Evolutionary conservation across 495 filamentous ascomycete species (phyloP).

Genomic region (Lasiosphaeris hirsuta): DNA sequence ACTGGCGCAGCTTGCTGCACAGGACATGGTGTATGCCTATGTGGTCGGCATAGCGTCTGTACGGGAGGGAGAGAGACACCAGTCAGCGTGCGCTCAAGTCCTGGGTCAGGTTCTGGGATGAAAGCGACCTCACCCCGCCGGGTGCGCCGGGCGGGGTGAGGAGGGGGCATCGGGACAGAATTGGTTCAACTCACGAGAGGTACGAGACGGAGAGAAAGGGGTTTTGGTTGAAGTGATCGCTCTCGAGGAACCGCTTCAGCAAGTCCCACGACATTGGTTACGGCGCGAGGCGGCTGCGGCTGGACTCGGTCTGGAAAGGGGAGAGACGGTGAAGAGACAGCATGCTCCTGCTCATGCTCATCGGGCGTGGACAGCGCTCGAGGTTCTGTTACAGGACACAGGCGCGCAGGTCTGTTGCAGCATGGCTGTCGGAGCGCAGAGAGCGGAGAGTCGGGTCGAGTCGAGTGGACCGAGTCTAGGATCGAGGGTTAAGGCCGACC

Average conservation of each 20-base stretch:
- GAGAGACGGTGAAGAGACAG: constrained; percentile 21
- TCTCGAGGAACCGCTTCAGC: constrained; percentile 74
- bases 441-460: not conserved
- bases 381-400: not conserved
- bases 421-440: constrained; percentile 19
- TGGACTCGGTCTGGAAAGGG: constrained; percentile 19
- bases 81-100: constrained; percentile 7
- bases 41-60: constrained; percentile 74
- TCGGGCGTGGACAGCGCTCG: not conserved
- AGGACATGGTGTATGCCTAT: constrained; percentile 78
- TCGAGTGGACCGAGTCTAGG: not conserved
- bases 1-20: constrained; percentile 75
- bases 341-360: constrained; percentile 23
- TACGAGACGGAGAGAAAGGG: constrained; percentile 76
- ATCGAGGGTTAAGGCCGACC: not conserved
- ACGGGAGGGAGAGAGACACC: constrained; percentile 7
- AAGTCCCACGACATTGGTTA: constrained; percentile 56
- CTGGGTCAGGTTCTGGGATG: no score
- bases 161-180: not conserved
- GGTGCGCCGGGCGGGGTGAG: constrained; percentile 7
- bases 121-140: no score
- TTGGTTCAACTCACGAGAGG: constrained; percentile 57
- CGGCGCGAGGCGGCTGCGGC: constrained; percentile 19
- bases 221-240: constrained; percentile 78
- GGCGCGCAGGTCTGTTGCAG: constrained; percentile 13